These are phyloP conservation scores for Epichloe festucae DNA, from an alignment of 2,329 filamentous ascomycete genomes.

Conservation along the genomic window DNA sequence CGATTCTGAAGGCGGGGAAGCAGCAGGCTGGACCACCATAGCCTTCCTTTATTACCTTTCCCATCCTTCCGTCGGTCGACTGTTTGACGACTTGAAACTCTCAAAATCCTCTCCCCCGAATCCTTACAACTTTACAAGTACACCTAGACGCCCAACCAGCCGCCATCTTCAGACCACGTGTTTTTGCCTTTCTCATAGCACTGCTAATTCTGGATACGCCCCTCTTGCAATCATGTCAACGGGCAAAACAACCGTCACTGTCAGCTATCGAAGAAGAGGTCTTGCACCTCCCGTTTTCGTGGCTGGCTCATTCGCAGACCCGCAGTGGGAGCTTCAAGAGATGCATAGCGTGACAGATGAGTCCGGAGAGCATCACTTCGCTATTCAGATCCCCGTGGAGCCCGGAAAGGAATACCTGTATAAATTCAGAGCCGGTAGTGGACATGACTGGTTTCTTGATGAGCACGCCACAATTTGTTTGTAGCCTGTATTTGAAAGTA, in stretches of 20 bases:
- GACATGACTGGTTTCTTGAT: slow-evolving; percentile 59
- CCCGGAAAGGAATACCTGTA: slow-evolving; percentile 54
- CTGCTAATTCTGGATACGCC: not conserved
- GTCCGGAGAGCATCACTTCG: slow-evolving; percentile 45
- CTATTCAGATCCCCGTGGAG: slow-evolving; percentile 39
- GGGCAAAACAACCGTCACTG: slow-evolving; percentile 31
- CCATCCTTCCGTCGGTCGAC: not conserved
- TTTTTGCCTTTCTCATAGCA: not conserved
- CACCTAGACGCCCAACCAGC: too few species aligned
- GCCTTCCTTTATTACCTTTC: not conserved
- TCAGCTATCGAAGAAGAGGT: slow-evolving; percentile 48
- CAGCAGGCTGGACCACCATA: not conserved
- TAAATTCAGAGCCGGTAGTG: slow-evolving; percentile 56
- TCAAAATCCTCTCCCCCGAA: too few species aligned
- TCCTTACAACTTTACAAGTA: too few species aligned
- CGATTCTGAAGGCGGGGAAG: not conserved
- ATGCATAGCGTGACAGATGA: slow-evolving; percentile 43
- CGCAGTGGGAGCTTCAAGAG: slow-evolving; percentile 53
- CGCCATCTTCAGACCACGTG: too few species aligned
- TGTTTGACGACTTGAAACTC: too few species aligned
- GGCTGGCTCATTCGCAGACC: slow-evolving; percentile 54
- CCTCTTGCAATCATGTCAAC: slow-evolving; percentile 8
- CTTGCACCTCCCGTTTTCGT: slow-evolving; percentile 56
- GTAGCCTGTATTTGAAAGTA: not conserved
- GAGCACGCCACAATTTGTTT: slow-evolving; percentile 47